A percentile compares a stretch with the other conserved stretches of the same genome.
Evolutionary conservation across 2,329 filamentous ascomycete species (phyloP).

Genomic region (Alternaria triticimaculans): DNA sequence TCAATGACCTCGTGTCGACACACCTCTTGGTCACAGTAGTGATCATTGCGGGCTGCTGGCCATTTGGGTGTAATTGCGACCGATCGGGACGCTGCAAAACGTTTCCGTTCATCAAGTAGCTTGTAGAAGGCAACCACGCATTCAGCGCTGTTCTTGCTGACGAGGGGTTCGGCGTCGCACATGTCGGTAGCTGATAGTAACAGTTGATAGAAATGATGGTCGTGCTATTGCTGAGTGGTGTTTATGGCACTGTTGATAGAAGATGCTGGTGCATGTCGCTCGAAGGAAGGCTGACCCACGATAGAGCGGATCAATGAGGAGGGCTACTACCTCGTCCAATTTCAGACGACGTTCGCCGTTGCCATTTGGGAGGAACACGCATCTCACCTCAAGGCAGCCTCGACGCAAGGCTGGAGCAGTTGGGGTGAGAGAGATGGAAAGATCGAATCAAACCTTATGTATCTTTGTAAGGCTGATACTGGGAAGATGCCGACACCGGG

Average conservation of each 20-base stretch:
- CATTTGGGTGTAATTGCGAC: not conserved
- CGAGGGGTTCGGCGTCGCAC: not conserved
- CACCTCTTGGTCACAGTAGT: not conserved
- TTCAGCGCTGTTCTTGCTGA: not conserved
- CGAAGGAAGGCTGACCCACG: not conserved
- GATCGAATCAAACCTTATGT: not conserved
- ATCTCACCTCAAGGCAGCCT: not conserved
- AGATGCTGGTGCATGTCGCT: not conserved
- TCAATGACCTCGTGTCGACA: not conserved
- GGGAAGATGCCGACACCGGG: not conserved
- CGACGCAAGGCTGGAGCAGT: not conserved
- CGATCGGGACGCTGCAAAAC: not conserved
- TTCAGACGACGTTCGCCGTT: not conserved
- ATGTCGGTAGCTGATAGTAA: not conserved
- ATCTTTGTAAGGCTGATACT: not conserved
- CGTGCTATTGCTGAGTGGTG: not conserved
- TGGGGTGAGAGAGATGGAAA: not conserved
- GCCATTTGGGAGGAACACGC: not conserved
- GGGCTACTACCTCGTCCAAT: not conserved
- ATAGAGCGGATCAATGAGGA: not conserved
- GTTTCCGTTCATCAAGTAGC: not conserved
- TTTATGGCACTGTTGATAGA: not conserved
- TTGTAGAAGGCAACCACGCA: not conserved
- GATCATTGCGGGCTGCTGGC: constrained; percentile 3
- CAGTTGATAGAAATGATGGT: not conserved